Base-by-base conservation (phyloP, 805 yeast species). In the Hanseniaspora vineae region DNA sequence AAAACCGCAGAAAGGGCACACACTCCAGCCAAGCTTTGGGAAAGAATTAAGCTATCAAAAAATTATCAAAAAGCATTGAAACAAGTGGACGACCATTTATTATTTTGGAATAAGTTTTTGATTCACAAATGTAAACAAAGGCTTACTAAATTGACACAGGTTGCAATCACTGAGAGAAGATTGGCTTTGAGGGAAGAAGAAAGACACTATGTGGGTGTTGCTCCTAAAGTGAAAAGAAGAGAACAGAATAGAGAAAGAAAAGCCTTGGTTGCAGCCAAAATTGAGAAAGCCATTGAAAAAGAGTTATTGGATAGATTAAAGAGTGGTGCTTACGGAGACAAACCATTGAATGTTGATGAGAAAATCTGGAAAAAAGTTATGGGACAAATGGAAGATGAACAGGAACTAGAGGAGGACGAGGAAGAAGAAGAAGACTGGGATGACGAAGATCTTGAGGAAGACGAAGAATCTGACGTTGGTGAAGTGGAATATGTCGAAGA, bases 1-100 rank as follows among this genome's bases (percentile, higher is more conserved):
- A 92, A 92, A 65, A 92, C 97, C 1, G 95, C 94, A 1, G 99
- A 92, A 69, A 80, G 99, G 68, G 94, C 95, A 18, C 97, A 92
- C 62, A 84, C 88, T 53, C 99, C 99, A 13, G 78, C 84, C 42
- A 83, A 84, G 58, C 70, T 86, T 63, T 92, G 99, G 99, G 97
- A 92, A 67, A 77, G 97, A 58, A 83, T 92, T 60, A 84, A 81
- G 65, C 73, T 92, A 51, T 84, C 92, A 44, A 88, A 86, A 66
- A 89, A 92, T 65, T 92, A 88, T 64, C 75, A 81, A 46, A 84
- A 77, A 62, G 97, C 97, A 1, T 72, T 92, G 58, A 75, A 76
- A 53, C 99, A 92, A 65, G 77, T 92, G 48, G 97, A 90, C 65
- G 81, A 80, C 50, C 85, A 87, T 56, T 71, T 92, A 51, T 71